Base-by-base conservation (phyloP, 192 early-diverging fungal genomes). In the Coemansia sp. region DNA sequence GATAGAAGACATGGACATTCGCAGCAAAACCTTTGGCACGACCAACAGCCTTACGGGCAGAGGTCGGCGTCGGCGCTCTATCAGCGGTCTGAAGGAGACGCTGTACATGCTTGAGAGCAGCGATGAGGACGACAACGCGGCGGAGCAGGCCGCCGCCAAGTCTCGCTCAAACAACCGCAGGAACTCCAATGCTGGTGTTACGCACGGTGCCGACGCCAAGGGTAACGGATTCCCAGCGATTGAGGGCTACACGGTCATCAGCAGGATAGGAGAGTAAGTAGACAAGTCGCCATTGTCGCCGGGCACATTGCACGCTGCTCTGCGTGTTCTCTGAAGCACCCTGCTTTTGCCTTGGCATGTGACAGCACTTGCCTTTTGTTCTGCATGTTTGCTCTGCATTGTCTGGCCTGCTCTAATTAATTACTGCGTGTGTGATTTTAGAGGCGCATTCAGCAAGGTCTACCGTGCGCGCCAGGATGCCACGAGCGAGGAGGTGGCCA, bases 381-480 rank as follows among this genome's bases (percentile, higher is more conserved):
- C 21, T 28, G 23, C 40, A 38, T 43, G 5, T 13, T 23, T 18
- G 13, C 8, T 40, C 28, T 58, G 37, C 33, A 58, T 28, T 59
- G 64, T 48, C 36, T 39, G 16, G 20, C 51, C 20, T 55, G 20
- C 21, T 5, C 26, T 55, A 36, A 28, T 33, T n/a, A 5, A 23
- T 43, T 21, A 16, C 21, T 65, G 18, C 9, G 23, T 64, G 33
- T 62, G 50, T 55, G 58, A 45, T 51, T 42, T 46, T 85, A 92
- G 91, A 71, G 93, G 93, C 35, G 93, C 93, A 16, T 94, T 94
- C 79, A 90, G 88, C 59, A 90, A 88, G 66, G 93, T 94, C 11
- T 93, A 91, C 82, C 86, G 87, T 63, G 93, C 91, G 7, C 71
- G 71, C 11, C 71, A 77, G 43, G 38, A 68, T 20, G 69, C 62